These are phyloP conservation scores for Malus sylvestris DNA, from an alignment of 306 rosid species.

Conservation along the genomic window DNA sequence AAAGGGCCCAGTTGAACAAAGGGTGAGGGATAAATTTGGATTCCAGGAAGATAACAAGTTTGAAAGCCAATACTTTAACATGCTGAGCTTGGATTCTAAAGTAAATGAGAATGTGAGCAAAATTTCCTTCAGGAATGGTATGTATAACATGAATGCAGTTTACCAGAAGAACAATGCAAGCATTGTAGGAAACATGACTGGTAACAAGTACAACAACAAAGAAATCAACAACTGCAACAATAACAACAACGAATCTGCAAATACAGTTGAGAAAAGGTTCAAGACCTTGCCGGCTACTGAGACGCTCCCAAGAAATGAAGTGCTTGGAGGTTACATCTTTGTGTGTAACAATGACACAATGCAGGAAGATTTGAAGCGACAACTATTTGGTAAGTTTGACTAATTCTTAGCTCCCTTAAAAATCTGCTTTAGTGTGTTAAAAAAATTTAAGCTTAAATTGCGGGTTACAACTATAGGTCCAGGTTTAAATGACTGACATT, in stretches of 20 bases:
- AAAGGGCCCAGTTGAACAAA: constrained; percentile 58
- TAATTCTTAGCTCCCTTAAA: not conserved
- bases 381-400: constrained; percentile 67
- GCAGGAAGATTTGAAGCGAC: constrained; percentile 98
- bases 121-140: constrained; percentile 50
- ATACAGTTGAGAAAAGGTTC: constrained; percentile 79
- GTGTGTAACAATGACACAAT: constrained; percentile 97
- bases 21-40: constrained; percentile 73
- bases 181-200: constrained; percentile 44
- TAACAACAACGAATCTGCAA: constrained; percentile 42
- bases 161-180: constrained; percentile 66
- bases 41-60: constrained; percentile 92
- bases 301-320: constrained; percentile 95
- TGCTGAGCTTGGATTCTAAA: constrained; percentile 68
- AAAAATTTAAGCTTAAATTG: not conserved
- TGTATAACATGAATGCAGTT: constrained; percentile 60
- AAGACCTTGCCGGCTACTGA: constrained; percentile 97
- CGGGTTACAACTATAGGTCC: not conserved
- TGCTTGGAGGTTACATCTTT: constrained; percentile 98
- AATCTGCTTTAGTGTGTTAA: not conserved
- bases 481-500: not conserved
- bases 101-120: constrained; percentile 53
- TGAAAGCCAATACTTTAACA: constrained; percentile 71
- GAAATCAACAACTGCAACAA: constrained; percentile 41
- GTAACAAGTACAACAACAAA: constrained; percentile 67